phyloP scores from a whole-genome alignment of 495 filamentous ascomycete species.

The Tetracladium marchalianum region DNA sequence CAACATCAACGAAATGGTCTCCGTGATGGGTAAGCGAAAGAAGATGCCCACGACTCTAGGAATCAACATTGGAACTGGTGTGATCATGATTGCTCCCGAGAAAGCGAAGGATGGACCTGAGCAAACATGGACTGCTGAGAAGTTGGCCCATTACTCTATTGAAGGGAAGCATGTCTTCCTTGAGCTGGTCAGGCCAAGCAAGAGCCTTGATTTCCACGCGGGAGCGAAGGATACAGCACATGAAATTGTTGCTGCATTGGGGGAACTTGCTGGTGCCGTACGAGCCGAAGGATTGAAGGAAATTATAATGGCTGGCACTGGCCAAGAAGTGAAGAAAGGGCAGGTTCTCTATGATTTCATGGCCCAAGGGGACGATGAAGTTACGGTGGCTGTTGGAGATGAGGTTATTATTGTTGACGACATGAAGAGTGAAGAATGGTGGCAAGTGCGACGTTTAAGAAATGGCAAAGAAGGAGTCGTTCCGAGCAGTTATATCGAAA shows the following conservation, averaged over 20 bases:
- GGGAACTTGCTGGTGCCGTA: constrained; percentile 78
- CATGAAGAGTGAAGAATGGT: constrained; percentile 92
- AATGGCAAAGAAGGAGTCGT: constrained; percentile 95
- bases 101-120: constrained; percentile 64
- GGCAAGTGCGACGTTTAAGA: constrained; percentile 83
- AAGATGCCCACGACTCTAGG: constrained; percentile 95
- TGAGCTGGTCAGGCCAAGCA: constrained; percentile 81
- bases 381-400: constrained; percentile 81
- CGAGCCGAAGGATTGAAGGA: constrained; percentile 78
- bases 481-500: constrained; percentile 92
- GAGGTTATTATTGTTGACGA: constrained; percentile 89
- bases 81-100: constrained; percentile 87
- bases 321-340: constrained; percentile 62
- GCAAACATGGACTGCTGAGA: constrained; percentile 89
- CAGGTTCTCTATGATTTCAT: constrained; percentile 89
- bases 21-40: constrained; percentile 88
- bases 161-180: constrained; percentile 98
- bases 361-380: constrained; percentile 94
- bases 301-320: constrained; percentile 68
- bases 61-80: constrained; percentile 74
- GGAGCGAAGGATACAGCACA: constrained; percentile 94
- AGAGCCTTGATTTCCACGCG: constrained; percentile 92
- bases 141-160: constrained; percentile 87
- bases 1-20: constrained; percentile 93
- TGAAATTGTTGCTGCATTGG: constrained; percentile 80